Evolutionary conservation across 305 asterid genomes (phyloP), one percentile per base, ranked within the genome.

Genomic region (Fraxinus latifolia): DNA sequence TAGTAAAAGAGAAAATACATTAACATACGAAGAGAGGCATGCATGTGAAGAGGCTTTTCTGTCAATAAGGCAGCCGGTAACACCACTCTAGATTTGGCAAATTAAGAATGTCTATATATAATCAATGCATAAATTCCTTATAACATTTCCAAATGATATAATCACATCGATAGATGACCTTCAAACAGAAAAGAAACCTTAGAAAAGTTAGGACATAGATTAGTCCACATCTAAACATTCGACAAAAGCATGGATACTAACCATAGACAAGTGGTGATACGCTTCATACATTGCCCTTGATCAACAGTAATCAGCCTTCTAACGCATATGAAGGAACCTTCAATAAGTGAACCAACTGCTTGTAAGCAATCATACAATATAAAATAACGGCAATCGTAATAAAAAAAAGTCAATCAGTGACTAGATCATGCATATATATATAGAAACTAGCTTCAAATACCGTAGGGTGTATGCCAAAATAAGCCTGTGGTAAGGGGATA

Each of bases 291-390:
- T 74, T n/a, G 74, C 82, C 85, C 80, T 82, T 77, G 74, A 82
- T 85, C 71, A 80, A 79, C 86, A 77, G 79, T 73, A 84, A 33
- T 90, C 86, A 90, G 80, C 91, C 90, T 84, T 87, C 91, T 83
- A 85, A 77, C 7, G 91, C 88, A 78, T 79, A 84, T 74, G 91
- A 81, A 47, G 86, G 96, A 75, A 90, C 92, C 97, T 93, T 87
- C 85, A 88, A 76, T 65, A 74, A 80, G 82, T 77, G 81, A 83
- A 68, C 7, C 74, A 77, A 7, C 31, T 72, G 65, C 73, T 23
- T n/a, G 62, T 31, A 42, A 81, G 42, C 42, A 77, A 74, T 32
- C 72, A 31, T 9, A 75, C 55, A 39, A 47, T 19, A 58, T 68
- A 72, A 27, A 39, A 29, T 34, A 81, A 34, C 79, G 37, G 36